Percentiles rank a stretch among this genome's conserved stretches.
Evolutionary conservation across 306 rosid genomes (phyloP).

Genomic region (Quillaja saponaria): DNA sequence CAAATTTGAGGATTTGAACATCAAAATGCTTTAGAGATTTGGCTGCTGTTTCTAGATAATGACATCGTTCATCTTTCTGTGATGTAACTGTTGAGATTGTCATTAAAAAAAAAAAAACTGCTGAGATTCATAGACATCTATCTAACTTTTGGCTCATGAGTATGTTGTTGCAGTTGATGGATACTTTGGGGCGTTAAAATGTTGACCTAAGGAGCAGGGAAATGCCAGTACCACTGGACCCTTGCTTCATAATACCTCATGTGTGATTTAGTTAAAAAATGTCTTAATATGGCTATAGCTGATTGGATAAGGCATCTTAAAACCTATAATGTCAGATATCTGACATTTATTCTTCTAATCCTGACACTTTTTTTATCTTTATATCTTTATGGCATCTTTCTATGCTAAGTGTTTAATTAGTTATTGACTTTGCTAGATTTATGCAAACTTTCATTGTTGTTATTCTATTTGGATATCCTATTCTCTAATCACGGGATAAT

Average conservation of each 20-base stretch:
- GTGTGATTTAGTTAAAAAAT: neutral
- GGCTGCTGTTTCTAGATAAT: no score
- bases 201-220: neutral
- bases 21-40: neutral
- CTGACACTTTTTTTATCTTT: neutral
- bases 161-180: neutral
- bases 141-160: neutral
- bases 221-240: neutral
- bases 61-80: no score
- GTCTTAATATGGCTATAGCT: no score
- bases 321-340: no score
- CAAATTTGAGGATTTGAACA: neutral
- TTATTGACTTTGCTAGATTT: slow-evolving; percentile 10
- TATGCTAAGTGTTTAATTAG: slow-evolving; percentile 3
- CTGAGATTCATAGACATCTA: neutral
- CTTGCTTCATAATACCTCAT: neutral
- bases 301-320: neutral
- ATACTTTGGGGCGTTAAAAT: neutral
- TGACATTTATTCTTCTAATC: slow-evolving; percentile 3
- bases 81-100: no score
- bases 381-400: neutral
- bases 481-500: slow-evolving; percentile 6
- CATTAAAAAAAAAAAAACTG: neutral
- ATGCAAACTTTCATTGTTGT: slow-evolving; percentile 1
- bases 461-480: slow-evolving; percentile 1